phyloP scores from a whole-genome alignment of 1,284 basidiomycete species.

The Irpex rosettiformis region DNA sequence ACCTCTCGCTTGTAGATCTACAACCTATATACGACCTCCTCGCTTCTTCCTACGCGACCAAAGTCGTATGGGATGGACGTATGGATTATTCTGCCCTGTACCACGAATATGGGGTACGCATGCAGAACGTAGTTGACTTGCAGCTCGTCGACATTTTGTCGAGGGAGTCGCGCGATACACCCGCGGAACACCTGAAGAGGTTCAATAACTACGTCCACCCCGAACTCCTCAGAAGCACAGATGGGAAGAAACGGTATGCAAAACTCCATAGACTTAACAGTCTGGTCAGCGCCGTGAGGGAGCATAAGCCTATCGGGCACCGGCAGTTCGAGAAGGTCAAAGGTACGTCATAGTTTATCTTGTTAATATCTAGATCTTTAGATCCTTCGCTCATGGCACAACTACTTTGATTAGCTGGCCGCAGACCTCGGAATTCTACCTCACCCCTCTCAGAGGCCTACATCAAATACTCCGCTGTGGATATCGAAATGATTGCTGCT shows the following conservation, averaged over 20 bases:
- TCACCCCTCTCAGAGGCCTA: neutral
- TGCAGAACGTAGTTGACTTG: slow-evolving; percentile 20
- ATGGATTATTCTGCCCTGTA: slow-evolving; percentile 11
- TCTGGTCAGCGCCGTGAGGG: neutral
- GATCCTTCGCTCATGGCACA: no score
- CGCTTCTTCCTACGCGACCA: neutral
- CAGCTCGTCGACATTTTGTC: slow-evolving; percentile 18
- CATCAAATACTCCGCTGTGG: neutral
- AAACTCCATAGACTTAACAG: neutral
- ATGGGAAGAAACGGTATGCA: neutral
- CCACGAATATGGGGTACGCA: slow-evolving; percentile 11
- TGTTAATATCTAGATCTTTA: neutral
- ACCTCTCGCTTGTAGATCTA: neutral
- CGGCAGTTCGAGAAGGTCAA: neutral
- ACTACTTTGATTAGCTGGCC: no score
- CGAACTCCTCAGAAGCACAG: neutral
- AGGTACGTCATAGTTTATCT: neutral
- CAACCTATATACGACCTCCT: neutral
- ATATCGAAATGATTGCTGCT: neutral
- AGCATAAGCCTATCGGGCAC: neutral
- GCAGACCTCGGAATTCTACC: fast-evolving
- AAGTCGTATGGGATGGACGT: slow-evolving; percentile 6
- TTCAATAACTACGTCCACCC: neutral
- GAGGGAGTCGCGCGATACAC: neutral
- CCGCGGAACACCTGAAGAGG: neutral